Evolutionary conservation across 768 basidiomycete genomes (phyloP), one percentile per base, ranked within the genome.

Genomic region (Gymnopilus junonius): DNA sequence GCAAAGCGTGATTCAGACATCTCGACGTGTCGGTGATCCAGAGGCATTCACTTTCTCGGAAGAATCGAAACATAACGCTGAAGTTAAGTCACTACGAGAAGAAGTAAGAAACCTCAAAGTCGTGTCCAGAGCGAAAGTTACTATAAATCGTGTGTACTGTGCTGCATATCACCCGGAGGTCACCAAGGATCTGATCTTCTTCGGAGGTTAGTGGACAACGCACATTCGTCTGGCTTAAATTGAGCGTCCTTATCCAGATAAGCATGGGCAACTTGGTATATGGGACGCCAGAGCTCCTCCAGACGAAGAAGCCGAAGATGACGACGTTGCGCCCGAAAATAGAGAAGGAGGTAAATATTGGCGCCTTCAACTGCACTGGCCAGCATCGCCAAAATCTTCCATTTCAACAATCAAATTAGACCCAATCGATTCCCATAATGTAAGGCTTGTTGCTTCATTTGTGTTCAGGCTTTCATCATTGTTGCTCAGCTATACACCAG

Each of bases 311-410:
- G 90, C 91, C 57, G 91, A 90, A 45, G 91, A 92, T 60, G 86
- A 75, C 0, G 83, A 86, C 53, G 76, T 79, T 23, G 67, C 75
- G 7, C 57, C 77, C 11, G 73, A 70, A 21, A 82, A 85, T 37
- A 69, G 72, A 32, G 88, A 89, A 73, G 83, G 84, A n/a, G 93
- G 93, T 3, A 89, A 85, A 73, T 89, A 89, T 69, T 94, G 90
- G 89, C 84, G 87, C 10, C 75, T 95, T 54, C 93, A 95, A 70
- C 77, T 83, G 21, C 93, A 95, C 66, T 94, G 93, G 93, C 93
- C 93, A 0, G 88, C 89, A 4, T 89, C 87, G 0, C 79, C 91
- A 15, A 87, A 88, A 67, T 94, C 92, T 1, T 93, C 92, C 1
- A 87, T 95, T 55, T 93, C 92, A 5, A 85, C 82, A 61, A 82